These are phyloP conservation scores for Lactarius deliciosus DNA, from an alignment of 768 basidiomycete genomes.

Conservation along the genomic window DNA sequence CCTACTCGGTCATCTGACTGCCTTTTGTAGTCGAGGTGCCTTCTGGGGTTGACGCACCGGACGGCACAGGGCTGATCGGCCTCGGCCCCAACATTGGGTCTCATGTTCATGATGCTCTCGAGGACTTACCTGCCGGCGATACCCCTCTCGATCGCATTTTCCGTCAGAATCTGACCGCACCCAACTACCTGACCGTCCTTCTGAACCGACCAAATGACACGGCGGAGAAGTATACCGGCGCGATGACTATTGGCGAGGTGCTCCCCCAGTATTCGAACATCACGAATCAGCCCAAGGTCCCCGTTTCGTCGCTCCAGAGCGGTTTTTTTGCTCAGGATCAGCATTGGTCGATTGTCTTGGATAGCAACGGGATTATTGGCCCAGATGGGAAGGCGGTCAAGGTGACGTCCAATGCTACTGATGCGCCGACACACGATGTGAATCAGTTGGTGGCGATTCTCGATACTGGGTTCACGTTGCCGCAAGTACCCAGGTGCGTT, in stretches of 20 bases:
- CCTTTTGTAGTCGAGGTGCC: slow-evolving; percentile 41
- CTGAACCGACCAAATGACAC: slow-evolving; percentile 61
- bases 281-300: slow-evolving; percentile 49
- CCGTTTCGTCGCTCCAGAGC: slow-evolving; percentile 43
- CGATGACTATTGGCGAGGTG: slow-evolving; percentile 62
- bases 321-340: slow-evolving; percentile 51
- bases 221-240: slow-evolving; percentile 49
- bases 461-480: slow-evolving; percentile 68
- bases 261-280: slow-evolving; percentile 50
- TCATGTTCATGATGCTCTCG: slow-evolving; percentile 39
- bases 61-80: slow-evolving; percentile 47
- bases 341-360: slow-evolving; percentile 65
- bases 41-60: slow-evolving; percentile 34
- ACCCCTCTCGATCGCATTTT: slow-evolving; percentile 68
- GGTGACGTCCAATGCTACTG: slow-evolving; percentile 44
- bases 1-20: neutral
- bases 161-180: slow-evolving; percentile 49
- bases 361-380: slow-evolving; percentile 58
- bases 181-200: slow-evolving; percentile 62
- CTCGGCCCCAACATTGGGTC: slow-evolving; percentile 61
- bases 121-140: slow-evolving; percentile 42
- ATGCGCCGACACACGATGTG: slow-evolving; percentile 62
- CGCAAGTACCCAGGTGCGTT: slow-evolving; percentile 53
- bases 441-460: slow-evolving; percentile 60
- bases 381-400: slow-evolving; percentile 58